Base-by-base conservation (phyloP, 2,329 filamentous ascomycete genomes). In the Verticillium zaregamsianum region DNA sequence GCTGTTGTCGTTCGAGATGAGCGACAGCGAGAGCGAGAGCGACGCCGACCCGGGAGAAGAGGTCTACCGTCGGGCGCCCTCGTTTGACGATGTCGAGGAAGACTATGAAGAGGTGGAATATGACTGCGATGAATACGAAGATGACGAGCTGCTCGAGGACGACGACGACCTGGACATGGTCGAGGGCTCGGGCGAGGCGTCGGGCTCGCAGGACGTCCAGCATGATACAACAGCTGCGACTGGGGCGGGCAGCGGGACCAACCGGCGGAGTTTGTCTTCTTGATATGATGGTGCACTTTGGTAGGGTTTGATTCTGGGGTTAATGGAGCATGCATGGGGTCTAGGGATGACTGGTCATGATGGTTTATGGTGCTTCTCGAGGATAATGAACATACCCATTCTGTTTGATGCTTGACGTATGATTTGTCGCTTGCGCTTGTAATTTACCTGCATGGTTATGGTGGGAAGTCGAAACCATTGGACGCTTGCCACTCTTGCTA, bases 1-100 rank as follows among this genome's bases (percentile, higher is more conserved):
- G 12, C 71, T 77, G 7, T 67, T 81, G 62, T 75, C 74, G 59
- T 78, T 81, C 65, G 77, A 80, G 35, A 73, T 79, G 63, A 79
- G 78, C 63, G 76, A 76, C 63, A 77, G 74, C 55, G 77, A 79
- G 57, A 77, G 72, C 49, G 67, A 66, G 40, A 67, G 62, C 32
- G 64, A 67, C 3, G 67, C 67, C 11, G 70, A 70, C 14, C 63
- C 65, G 2, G 69, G 68, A 1, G 69, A 70, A 2, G 65, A 66
- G 3, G 67, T 68, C 2, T 66, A 70, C n/a, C 56, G 33, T n/a
- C 15, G 33, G 11, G 57, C 37, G 1, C 66, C 68, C 2, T 69
- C 70, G 2, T 70, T 68, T 2, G 67, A 70, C 9, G 70, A 71
- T 12, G 69, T 68, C n/a, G 65, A 67, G 9, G 70, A 71, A 14